Conservation (phyloP, 768 basidiomycete genomes). For the Rubroboletus pulcherrimus region DNA sequence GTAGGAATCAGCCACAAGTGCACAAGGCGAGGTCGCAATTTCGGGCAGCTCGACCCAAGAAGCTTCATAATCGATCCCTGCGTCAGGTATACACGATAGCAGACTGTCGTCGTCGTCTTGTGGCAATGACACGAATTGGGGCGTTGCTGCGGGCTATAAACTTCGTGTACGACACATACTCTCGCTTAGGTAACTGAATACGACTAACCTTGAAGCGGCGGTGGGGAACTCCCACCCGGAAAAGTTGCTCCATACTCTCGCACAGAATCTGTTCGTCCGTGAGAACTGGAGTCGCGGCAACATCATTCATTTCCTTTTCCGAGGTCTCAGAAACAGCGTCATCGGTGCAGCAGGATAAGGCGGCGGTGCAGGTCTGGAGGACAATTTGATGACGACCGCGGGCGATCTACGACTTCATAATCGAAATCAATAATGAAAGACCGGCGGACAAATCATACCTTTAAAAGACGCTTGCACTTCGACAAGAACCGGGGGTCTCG, state of each 20-base stretch:
- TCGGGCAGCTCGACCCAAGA: constrained; percentile 19
- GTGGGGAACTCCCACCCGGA: constrained; percentile 38
- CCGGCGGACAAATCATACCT: constrained; percentile 36
- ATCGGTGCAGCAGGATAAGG: constrained; percentile 23
- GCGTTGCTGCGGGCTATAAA: constrained; percentile 17
- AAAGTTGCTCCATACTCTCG: constrained; percentile 43
- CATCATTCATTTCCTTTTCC: constrained; percentile 13
- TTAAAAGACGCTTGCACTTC: constrained; percentile 41
- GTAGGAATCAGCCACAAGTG: background rate
- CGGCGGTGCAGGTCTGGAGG: constrained; percentile 27
- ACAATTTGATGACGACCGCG: constrained; percentile 23
- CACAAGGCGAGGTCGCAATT: constrained; percentile 2
- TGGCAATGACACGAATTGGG: constrained; percentile 3
- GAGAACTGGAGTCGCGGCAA: constrained; percentile 10
- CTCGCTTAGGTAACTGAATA: constrained; percentile 1
- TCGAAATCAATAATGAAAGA: constrained; percentile 11
- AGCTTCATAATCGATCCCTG: background rate
- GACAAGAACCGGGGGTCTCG: constrained; percentile 43
- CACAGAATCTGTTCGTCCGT: constrained; percentile 38
- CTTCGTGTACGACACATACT: constrained; percentile 1
- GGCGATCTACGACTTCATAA: constrained; percentile 17
- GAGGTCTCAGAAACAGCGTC: constrained; percentile 1
- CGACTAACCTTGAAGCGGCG: constrained; percentile 46
- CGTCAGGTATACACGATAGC: constrained; percentile 11
- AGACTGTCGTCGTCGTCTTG: constrained; percentile 24